Evolutionary conservation across 352 stramenopile species (phyloP).

Genomic region (Phytopythium cucurbitacearum): DNA sequence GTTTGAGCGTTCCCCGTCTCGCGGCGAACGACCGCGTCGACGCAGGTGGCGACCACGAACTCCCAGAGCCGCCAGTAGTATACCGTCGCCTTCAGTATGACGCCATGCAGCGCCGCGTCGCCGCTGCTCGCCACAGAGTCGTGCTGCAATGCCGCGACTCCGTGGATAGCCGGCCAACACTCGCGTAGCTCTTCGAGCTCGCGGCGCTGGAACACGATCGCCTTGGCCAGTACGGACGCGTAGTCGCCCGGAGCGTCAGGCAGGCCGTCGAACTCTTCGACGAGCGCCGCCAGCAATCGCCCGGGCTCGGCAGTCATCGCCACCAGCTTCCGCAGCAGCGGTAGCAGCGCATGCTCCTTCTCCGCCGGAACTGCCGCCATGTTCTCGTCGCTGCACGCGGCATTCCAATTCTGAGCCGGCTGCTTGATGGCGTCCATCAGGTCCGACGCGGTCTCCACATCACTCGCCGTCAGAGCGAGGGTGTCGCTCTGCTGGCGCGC

Average conservation of each 20-base stretch:
- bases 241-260: conserved; percentile 7
- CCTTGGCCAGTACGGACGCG: conserved; percentile 28
- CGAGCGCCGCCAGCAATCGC: conserved; percentile 44
- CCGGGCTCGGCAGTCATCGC: conserved; percentile 40
- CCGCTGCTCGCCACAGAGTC: background rate
- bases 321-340: conserved; percentile 42
- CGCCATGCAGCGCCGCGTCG: background rate
- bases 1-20: conserved; percentile 20
- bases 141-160: conserved; percentile 9
- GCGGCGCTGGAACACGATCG: conserved; percentile 23
- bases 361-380: conserved; percentile 4
- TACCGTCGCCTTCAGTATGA: conserved; percentile 53
- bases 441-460: conserved; percentile 3
- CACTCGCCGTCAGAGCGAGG: conserved; percentile 12
- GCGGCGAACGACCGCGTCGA: conserved; percentile 33
- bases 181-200: conserved; percentile 23
- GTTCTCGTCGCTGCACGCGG: background rate
- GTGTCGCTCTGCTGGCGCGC: background rate
- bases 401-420: background rate
- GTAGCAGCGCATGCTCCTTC: conserved; percentile 20
- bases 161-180: conserved; percentile 25
- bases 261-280: conserved; percentile 13
- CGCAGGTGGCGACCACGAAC: conserved; percentile 30
- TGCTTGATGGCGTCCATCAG: conserved; percentile 3
- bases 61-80: conserved; percentile 61